Evolutionary conservation across 2,329 filamentous ascomycete genomes (phyloP).

Genomic region (Volutella citrinella): DNA sequence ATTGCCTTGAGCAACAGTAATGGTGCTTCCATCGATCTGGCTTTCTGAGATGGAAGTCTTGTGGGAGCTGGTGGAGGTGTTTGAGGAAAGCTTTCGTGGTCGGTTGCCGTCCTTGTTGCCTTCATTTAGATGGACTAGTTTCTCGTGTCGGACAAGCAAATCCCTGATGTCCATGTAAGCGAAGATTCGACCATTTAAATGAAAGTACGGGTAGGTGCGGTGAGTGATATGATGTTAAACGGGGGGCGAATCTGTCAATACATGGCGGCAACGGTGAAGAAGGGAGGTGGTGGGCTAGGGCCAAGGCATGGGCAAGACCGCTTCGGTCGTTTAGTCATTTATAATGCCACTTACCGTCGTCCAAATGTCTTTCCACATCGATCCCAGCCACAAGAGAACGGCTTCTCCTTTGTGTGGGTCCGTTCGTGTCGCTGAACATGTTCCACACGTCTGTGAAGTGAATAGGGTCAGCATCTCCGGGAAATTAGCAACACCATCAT

Average conservation of each 20-base stretch:
- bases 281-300: background rate
- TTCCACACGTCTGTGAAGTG: conserved; percentile 53
- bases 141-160: conserved; percentile 61
- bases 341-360: conserved; percentile 55
- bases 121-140: conserved; percentile 62
- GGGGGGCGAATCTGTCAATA: background rate
- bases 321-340: too few relatives aligned
- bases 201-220: conserved; percentile 9
- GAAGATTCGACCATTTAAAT: too few relatives aligned
- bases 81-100: conserved; percentile 51
- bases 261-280: conserved; percentile 1
- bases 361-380: conserved; percentile 62
- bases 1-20: conserved; percentile 15
- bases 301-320: conserved; percentile 2
- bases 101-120: conserved; percentile 52
- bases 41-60: conserved; percentile 47
- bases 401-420: conserved; percentile 64
- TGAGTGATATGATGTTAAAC: conserved; percentile 9
- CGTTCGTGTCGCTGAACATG: conserved; percentile 63
- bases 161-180: conserved; percentile 64
- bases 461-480: too few relatives aligned
- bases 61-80: conserved; percentile 37
- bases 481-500: too few relatives aligned
- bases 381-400: conserved; percentile 57
- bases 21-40: conserved; percentile 44